phyloP scores from a whole-genome alignment of 2,329 filamentous ascomycete genomes.

The Aspergillus sp. region DNA sequence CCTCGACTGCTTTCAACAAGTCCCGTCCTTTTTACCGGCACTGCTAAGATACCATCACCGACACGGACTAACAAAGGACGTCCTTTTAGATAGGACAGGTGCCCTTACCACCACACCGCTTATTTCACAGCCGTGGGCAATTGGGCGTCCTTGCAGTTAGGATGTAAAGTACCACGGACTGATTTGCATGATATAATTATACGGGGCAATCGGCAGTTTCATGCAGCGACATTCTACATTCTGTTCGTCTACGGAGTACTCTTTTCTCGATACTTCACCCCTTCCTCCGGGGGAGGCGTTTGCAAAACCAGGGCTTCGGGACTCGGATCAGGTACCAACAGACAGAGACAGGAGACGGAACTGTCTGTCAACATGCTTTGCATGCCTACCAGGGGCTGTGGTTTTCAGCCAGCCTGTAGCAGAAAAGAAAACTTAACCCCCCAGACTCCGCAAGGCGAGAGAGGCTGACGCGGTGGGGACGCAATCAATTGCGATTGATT shows the following conservation, averaged over 20 bases:
- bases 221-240: background rate
- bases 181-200: slow-evolving; percentile 3
- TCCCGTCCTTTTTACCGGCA: too few species aligned
- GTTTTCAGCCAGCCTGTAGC: background rate
- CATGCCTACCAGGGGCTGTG: background rate
- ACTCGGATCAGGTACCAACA: background rate
- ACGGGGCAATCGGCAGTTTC: slow-evolving; percentile 1
- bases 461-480: slow-evolving; percentile 11
- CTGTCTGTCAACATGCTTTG: background rate
- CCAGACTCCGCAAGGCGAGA: background rate
- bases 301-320: background rate
- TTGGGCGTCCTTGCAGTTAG: background rate
- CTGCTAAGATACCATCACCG: too few species aligned
- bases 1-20: background rate
- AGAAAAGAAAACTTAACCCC: background rate
- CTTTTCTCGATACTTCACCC: background rate
- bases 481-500: slow-evolving; percentile 1
- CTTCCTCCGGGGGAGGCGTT: background rate
- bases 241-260: background rate
- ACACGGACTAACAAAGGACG: background rate
- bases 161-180: background rate
- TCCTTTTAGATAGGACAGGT: background rate
- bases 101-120: background rate
- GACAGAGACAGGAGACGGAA: background rate
- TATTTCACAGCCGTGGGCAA: background rate